Conservation (phyloP, 2,329 filamentous ascomycete species). For the Emergomyces orientalis region DNA sequence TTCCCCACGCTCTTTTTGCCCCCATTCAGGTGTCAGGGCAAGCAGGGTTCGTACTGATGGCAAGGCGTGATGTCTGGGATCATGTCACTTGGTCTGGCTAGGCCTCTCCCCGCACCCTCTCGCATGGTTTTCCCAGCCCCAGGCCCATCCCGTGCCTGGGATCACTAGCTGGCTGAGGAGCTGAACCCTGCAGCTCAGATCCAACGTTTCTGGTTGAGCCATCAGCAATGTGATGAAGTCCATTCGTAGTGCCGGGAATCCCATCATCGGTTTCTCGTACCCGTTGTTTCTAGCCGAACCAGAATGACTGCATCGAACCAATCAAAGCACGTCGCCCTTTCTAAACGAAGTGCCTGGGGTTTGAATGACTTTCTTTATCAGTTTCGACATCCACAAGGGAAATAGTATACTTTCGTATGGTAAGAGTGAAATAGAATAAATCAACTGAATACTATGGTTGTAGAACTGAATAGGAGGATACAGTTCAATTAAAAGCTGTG, state of each 20-base stretch:
- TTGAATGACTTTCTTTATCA: not conserved
- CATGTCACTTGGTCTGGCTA: not conserved
- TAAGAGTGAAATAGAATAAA: not conserved
- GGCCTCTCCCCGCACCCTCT: not conserved
- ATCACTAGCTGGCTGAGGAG: not conserved
- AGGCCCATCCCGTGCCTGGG: not conserved
- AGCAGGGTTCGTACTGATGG: no score
- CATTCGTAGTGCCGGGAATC: not conserved
- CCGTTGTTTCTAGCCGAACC: not conserved
- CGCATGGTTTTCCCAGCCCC: not conserved
- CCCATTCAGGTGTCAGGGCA: not conserved
- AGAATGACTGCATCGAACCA: not conserved
- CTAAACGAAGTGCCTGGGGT: not conserved
- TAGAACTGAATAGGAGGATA: not conserved
- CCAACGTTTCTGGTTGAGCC: not conserved
- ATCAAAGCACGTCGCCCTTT: not conserved
- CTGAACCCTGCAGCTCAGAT: not conserved
- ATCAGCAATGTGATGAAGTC: not conserved
- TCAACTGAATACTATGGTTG: not conserved
- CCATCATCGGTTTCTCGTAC: not conserved
- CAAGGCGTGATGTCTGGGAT: not conserved
- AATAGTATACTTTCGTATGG: not conserved
- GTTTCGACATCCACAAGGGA: not conserved
- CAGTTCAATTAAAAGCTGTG: not conserved
- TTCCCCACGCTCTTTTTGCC: no score